Conservation (phyloP, 202 grass and related monocot species). For the Alloteropsis angusta region DNA sequence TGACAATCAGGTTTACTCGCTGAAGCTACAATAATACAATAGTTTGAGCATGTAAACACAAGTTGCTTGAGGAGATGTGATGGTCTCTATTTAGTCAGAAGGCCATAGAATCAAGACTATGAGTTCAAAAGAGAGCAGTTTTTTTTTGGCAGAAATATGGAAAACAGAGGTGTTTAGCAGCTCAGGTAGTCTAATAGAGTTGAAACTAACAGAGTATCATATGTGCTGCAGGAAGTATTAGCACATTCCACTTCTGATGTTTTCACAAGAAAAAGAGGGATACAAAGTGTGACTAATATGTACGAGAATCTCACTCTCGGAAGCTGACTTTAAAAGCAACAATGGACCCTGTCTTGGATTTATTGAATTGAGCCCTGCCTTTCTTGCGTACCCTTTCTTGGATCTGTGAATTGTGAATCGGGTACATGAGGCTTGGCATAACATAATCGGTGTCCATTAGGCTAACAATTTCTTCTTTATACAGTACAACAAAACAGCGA, state of each 20-base stretch:
- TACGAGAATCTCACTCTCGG: constrained; percentile 53
- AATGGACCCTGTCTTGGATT: constrained; percentile 71
- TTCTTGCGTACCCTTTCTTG: constrained; percentile 77
- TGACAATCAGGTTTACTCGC: neutral
- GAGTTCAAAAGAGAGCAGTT: neutral
- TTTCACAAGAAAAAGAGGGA: neutral
- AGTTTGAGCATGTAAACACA: neutral
- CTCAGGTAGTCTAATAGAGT: neutral
- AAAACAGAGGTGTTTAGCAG: neutral
- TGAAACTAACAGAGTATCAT: neutral
- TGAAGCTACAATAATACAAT: neutral
- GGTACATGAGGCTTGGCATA: neutral
- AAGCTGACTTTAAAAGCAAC: constrained; percentile 91
- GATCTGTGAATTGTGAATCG: constrained; percentile 49
- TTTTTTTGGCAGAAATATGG: neutral
- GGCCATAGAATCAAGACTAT: neutral
- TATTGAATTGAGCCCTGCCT: constrained; percentile 60
- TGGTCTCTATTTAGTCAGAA: neutral
- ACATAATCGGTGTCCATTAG: neutral
- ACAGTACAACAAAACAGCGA: neutral
- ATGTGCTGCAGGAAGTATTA: neutral
- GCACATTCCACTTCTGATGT: neutral
- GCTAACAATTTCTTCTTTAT: neutral
- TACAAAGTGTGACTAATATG: neutral
- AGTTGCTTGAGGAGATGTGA: neutral